phyloP scores from a whole-genome alignment of 2,329 filamentous ascomycete species.

The Alternaria ventricosa region DNA sequence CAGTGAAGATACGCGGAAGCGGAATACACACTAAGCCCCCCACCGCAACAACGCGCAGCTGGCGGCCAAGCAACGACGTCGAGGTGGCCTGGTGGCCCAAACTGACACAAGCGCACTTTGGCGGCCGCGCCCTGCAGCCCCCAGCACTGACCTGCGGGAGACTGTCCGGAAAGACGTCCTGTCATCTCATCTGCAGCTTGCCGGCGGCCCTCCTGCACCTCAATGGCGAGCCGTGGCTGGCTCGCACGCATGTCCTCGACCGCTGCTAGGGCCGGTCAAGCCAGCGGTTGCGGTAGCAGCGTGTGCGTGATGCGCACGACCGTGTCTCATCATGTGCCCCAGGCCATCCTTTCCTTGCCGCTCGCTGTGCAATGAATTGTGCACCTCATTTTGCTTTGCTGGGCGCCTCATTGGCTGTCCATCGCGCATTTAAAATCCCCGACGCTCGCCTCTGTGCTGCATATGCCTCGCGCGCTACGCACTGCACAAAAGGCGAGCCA shows the following conservation, averaged over 20 bases:
- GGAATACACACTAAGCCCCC: slow-evolving; percentile 17
- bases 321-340: slow-evolving; percentile 26
- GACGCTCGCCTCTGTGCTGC: slow-evolving; percentile 12
- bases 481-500: slow-evolving; percentile 9
- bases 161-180: slow-evolving; percentile 25
- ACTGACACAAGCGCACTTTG: slow-evolving; percentile 29
- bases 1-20: slow-evolving; percentile 41
- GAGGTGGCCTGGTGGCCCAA: slow-evolving; percentile 22
- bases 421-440: slow-evolving; percentile 16
- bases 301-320: slow-evolving; percentile 18
- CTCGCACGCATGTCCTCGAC: slow-evolving; percentile 2
- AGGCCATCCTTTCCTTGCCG: slow-evolving; percentile 19
- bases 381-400: slow-evolving; percentile 7
- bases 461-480: slow-evolving; percentile 3
- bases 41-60: slow-evolving; percentile 28
- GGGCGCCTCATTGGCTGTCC: slow-evolving; percentile 11
- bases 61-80: slow-evolving; percentile 14
- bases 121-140: slow-evolving; percentile 24
- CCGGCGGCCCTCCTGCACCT: neutral
- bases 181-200: slow-evolving; percentile 16
- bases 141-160: slow-evolving; percentile 23
- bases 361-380: slow-evolving; percentile 11
- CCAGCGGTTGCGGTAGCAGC: slow-evolving; percentile 9
- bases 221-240: slow-evolving; percentile 11
- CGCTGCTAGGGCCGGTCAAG: slow-evolving; percentile 1